Conservation (phyloP, 306 rosid species). For the Prunus armeniaca region DNA sequence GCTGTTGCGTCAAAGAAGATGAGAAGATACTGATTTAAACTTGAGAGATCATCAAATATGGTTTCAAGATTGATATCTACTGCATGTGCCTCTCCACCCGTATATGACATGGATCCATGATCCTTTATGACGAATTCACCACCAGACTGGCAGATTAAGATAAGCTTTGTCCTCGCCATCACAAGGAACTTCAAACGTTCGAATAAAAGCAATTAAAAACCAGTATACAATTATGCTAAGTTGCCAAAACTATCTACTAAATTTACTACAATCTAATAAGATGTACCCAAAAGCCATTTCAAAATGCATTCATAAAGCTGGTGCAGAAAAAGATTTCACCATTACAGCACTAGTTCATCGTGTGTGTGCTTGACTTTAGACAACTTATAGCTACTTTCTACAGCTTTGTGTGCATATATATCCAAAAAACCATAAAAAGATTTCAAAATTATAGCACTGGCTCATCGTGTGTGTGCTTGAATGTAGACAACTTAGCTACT, state of each 20-base stretch:
- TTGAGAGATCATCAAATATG: constrained; percentile 41
- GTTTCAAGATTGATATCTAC: constrained; percentile 47
- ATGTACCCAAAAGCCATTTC: not conserved
- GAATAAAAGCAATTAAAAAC: constrained; percentile 6
- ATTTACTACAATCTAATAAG: not conserved
- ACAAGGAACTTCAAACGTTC: constrained; percentile 20
- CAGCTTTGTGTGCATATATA: too few species aligned
- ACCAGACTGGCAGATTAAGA: constrained; percentile 51
- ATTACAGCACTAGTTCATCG: not conserved
- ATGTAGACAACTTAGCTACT: too few species aligned
- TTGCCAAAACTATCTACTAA: not conserved
- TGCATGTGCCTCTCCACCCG: constrained; percentile 60
- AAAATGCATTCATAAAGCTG: not conserved
- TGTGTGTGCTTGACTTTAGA: not conserved
- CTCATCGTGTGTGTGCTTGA: too few species aligned
- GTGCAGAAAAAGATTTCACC: too few species aligned
- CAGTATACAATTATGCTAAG: not conserved
- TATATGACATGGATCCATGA: constrained; percentile 49
- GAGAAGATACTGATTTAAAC: too few species aligned
- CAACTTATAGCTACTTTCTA: too few species aligned
- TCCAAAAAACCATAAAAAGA: too few species aligned
- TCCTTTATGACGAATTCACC: constrained; percentile 41
- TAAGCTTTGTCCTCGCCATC: constrained; percentile 55
- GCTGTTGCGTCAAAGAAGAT: too few species aligned
- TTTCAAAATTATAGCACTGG: too few species aligned